Base-by-base conservation (phyloP, 257 asterid species). In the Thymus mandschuricus region DNA sequence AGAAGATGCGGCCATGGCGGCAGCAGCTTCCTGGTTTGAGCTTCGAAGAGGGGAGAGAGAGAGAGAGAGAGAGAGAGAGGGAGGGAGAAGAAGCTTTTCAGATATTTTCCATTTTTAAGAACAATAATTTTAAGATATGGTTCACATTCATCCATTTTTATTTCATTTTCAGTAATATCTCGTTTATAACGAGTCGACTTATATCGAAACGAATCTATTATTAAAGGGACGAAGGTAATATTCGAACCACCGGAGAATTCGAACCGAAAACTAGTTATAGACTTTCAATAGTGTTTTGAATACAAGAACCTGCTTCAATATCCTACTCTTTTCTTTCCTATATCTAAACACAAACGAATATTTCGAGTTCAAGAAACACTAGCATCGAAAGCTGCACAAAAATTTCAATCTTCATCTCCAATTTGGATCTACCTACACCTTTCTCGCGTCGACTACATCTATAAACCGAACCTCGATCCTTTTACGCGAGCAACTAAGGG, bases 401-500 rank as follows among this genome's bases (percentile, higher is more conserved):
- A 69, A 3, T 21, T 54, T 6, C 61, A 69, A 57, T 75, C 71
- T 52, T 60, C 41, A 74, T n/a, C 62, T 67, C 61, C 69, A 58
- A 38, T 38, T 33, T 5, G 2, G 1, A 51, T 51, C 30, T 21
- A 51, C 6, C 57, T 51, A n/a, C 0, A 7, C 31, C 62, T 29
- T 4, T n/a, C 3, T 6, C 4, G 38, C 4, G 31, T 58, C 64
- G 4, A 33, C 70, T 69, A 73, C 60, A 46, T 43, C 76, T 57
- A 55, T 34, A 80, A 69, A 59, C 92, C 92, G 65, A 38, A 45
- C 76, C 64, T 81, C 44, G 91, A 81, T 62, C 44, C 78, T 35
- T 80, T 28, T 15, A 79, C 79, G 48, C 90, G 76, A 12, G 84
- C 92, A 64, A 91, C 96, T 62, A 93, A 69, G 5, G 98, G 97